Conservation (phyloP, 2,329 filamentous ascomycete genomes). For the Aspergillus tanneri region DNA sequence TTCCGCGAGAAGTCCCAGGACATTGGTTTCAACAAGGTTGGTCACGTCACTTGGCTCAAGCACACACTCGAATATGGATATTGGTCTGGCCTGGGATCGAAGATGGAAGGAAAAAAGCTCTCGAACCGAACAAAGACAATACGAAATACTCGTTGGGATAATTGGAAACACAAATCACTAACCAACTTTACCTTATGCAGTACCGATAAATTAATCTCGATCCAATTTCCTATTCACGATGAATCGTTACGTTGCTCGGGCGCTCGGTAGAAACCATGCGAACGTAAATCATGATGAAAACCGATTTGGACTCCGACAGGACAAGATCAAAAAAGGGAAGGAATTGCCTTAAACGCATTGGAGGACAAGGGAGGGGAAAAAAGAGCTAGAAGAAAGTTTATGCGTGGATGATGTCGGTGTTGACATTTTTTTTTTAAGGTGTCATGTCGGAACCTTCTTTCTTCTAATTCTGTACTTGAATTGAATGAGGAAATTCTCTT, state of each 20-base stretch:
- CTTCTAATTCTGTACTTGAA: slow-evolving; percentile 22
- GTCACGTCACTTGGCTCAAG: slow-evolving; percentile 28
- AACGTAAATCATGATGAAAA: slow-evolving; percentile 14
- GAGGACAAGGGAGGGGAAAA: slow-evolving; percentile 14
- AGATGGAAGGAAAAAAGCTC: neutral
- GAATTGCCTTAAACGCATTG: slow-evolving; percentile 1
- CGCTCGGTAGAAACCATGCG: slow-evolving; percentile 24
- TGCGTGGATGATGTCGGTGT: slow-evolving; percentile 33
- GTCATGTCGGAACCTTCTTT: slow-evolving; percentile 31
- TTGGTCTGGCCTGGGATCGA: neutral
- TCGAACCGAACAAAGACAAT: neutral
- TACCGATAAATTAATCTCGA: slow-evolving; percentile 37
- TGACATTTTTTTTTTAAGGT: slow-evolving; percentile 33
- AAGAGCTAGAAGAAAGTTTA: slow-evolving; percentile 24
- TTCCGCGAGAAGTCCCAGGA: slow-evolving; percentile 68
- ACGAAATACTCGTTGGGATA: slow-evolving; percentile 1
- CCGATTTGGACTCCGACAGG: slow-evolving; percentile 19
- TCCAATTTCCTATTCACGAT: slow-evolving; percentile 33
- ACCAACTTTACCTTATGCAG: slow-evolving; percentile 21
- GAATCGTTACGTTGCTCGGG: slow-evolving; percentile 31
- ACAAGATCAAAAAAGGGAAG: neutral
- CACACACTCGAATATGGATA: neutral
- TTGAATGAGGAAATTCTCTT: slow-evolving; percentile 34
- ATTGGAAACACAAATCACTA: slow-evolving; percentile 14
- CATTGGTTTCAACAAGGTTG: slow-evolving; percentile 68